Percentiles rank a stretch among this genome's conserved stretches.
phyloP scores from a whole-genome alignment of 257 asterid species.

The Solanum virginianum region DNA sequence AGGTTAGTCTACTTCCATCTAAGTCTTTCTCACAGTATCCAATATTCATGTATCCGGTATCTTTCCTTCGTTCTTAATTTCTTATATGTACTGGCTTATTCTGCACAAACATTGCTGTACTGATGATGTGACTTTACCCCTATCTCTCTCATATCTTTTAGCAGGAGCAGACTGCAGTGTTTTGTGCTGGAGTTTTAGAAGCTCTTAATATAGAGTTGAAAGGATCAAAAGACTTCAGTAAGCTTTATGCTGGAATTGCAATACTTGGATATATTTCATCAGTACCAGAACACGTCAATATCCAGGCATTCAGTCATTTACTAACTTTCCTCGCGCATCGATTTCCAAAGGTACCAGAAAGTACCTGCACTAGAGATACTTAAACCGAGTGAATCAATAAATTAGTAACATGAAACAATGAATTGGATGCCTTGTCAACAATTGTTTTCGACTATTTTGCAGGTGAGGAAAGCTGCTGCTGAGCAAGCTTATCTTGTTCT shows the following conservation, averaged over 20 bases:
- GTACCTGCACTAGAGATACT: not conserved
- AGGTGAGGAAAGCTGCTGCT: constrained; percentile 76
- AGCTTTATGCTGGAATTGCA: constrained; percentile 73
- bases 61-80: not conserved
- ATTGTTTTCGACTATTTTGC: not conserved
- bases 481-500: constrained; percentile 81
- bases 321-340: constrained; percentile 66
- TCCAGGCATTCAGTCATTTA: constrained; percentile 54
- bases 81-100: not conserved
- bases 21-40: not conserved
- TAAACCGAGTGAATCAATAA: not conserved
- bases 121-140: not conserved
- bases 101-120: not conserved
- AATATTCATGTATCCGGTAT: not conserved
- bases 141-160: not conserved
- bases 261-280: constrained; percentile 84
- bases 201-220: constrained; percentile 58
- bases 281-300: constrained; percentile 38
- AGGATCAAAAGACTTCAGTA: constrained; percentile 77
- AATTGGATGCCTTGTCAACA: not conserved
- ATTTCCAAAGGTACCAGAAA: constrained; percentile 62
- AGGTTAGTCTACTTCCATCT: constrained; percentile 45
- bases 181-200: constrained; percentile 60
- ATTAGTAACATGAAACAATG: not conserved
- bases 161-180: constrained; percentile 56